Evolutionary conservation across 768 basidiomycete species (phyloP).

Genomic region (Boletus sensibilis): DNA sequence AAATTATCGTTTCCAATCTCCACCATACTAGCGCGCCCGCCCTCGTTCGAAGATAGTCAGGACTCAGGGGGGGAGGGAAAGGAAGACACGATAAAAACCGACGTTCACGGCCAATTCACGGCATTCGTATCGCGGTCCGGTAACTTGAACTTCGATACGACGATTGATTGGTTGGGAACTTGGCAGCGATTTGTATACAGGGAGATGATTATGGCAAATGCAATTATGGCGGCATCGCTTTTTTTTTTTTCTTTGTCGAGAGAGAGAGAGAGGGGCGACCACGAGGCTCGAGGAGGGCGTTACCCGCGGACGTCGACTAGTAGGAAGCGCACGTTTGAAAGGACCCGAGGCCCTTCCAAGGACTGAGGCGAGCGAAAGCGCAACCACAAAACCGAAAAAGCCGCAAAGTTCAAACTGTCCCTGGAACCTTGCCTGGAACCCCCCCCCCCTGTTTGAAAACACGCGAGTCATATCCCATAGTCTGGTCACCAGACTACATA

Average conservation of each 20-base stretch:
- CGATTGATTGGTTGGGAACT: background rate
- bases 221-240: constrained; percentile 29
- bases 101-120: constrained; percentile 16
- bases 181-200: constrained; percentile 7
- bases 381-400: background rate
- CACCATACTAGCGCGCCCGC: background rate
- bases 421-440: too few species aligned
- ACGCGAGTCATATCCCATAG: too few species aligned
- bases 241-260: background rate
- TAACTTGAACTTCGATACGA: constrained; percentile 12
- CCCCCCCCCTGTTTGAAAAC: too few species aligned
- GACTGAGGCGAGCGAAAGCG: background rate
- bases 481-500: too few species aligned
- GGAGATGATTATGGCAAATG: constrained; percentile 20
- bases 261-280: background rate
- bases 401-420: background rate
- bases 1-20: background rate
- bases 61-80: background rate
- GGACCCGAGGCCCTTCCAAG: too few species aligned
- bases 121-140: constrained; percentile 8
- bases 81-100: background rate
- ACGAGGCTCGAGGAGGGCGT: constrained; percentile 5
- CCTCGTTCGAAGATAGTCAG: background rate
- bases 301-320: constrained; percentile 19
- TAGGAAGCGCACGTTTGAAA: too few species aligned